phyloP scores from a whole-genome alignment of 768 basidiomycete genomes.

The Tylopilus vinaceipallidus region DNA sequence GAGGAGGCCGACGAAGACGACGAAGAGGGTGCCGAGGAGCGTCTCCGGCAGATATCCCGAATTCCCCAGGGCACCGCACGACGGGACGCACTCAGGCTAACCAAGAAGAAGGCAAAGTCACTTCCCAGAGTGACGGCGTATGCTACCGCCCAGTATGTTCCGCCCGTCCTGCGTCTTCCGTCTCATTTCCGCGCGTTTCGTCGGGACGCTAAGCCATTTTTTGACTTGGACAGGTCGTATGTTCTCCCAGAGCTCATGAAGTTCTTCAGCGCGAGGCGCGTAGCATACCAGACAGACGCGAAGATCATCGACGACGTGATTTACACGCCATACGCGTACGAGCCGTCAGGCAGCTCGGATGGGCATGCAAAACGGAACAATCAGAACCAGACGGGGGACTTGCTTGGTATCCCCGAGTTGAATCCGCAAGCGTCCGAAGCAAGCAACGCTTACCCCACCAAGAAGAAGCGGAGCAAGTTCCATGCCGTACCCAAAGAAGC shows the following conservation, averaged over 20 bases:
- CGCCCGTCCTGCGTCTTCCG: too few species aligned
- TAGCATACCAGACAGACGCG: slow-evolving; percentile 82
- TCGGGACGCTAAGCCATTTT: neutral
- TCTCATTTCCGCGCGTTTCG: neutral
- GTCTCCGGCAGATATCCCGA: slow-evolving; percentile 70
- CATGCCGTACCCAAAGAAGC: slow-evolving; percentile 65
- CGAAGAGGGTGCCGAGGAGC: slow-evolving; percentile 56
- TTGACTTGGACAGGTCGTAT: slow-evolving; percentile 62
- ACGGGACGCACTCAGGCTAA: slow-evolving; percentile 83
- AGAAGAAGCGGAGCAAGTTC: slow-evolving; percentile 64
- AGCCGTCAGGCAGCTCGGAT: slow-evolving; percentile 41
- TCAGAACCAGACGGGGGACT: slow-evolving; percentile 53
- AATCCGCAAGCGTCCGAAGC: slow-evolving; percentile 28
- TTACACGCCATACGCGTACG: slow-evolving; percentile 89
- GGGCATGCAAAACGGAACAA: slow-evolving; percentile 31
- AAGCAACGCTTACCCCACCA: slow-evolving; percentile 33
- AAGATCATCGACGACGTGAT: slow-evolving; percentile 91
- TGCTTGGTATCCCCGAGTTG: slow-evolving; percentile 77
- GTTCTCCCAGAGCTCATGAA: slow-evolving; percentile 83
- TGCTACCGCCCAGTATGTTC: slow-evolving; percentile 79
- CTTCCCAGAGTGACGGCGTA: slow-evolving; percentile 95
- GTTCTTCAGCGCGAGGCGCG: slow-evolving; percentile 82
- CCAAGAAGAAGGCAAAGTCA: slow-evolving; percentile 92
- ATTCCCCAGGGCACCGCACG: slow-evolving; percentile 95
- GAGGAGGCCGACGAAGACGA: slow-evolving; percentile 52